Evolutionary conservation across 805 yeast genomes (phyloP), one percentile per base, ranked within the genome.

Genomic region (Saturnispora galanensis): DNA sequence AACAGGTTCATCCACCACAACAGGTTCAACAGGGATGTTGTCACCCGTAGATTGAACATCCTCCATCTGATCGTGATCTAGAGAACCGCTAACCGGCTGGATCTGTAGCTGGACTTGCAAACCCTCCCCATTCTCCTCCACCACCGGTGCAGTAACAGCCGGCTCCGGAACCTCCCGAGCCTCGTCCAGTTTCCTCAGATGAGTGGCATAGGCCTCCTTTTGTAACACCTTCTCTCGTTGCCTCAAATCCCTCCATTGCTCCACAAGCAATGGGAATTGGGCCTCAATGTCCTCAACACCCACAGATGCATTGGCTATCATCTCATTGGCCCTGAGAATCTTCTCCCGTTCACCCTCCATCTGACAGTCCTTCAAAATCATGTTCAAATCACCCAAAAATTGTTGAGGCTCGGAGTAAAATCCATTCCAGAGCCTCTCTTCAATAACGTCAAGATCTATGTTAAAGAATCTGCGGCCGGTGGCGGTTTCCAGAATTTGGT

Each of bases 351-450:
- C 97, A 0, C 85, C 86, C 3, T 73, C 64, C 0, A 79, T 76
- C 31, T 73, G 69, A 0, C 95, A 74, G 65, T 93, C 99, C 31
- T 71, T 71, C 37, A 84, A 80, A 33, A 93, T 90, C 77, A 84
- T 73, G 56, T 81, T 87, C 37, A 93, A 74, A 58, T 93, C 98
- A 52, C 74, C 77, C 53, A 89, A 65, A 57, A 84, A 90, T 59
- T 93, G 97, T 51, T 78, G 81, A 11, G 97, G 97, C 55, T 88
- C 96, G 33, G 86, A 81, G 57, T 93, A 93, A 61, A 65, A 93
- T 0, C 98, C 98, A 62, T 93, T 93, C 98, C 98, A 93, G 44
- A 93, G 64, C 47, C 98, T 71, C 59, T 93, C 97, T 57, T 93
- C 98, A 31, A 93, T 77, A 13, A 88, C 81, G 57, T 93, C 98